A percentile compares a stretch with the other conserved stretches of the same genome.
phyloP scores from a whole-genome alignment of 2,329 filamentous ascomycete species.

The Cercospora zeae-maydis region DNA sequence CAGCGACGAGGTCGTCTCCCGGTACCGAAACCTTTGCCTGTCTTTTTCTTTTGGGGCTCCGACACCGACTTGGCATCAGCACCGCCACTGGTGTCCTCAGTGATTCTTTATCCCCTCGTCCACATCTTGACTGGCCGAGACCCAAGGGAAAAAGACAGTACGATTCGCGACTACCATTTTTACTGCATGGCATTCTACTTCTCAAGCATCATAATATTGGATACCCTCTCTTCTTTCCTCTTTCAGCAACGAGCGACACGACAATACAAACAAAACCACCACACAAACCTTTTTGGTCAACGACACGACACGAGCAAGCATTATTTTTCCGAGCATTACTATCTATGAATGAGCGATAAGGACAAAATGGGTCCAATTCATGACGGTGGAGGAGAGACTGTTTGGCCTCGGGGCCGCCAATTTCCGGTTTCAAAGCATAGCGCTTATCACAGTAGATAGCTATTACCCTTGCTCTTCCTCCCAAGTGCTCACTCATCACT shows the following conservation, averaged over 20 bases:
- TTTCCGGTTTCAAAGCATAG: background rate
- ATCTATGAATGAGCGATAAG: background rate
- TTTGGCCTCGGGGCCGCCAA: background rate
- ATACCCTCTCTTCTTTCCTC: background rate
- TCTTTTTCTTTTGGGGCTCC: no score
- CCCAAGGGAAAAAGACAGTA: no score
- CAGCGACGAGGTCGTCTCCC: background rate
- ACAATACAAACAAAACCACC: background rate
- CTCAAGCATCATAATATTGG: background rate
- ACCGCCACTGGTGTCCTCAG: no score
- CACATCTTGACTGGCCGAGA: no score
- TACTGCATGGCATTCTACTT: background rate
- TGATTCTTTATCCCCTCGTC: no score
- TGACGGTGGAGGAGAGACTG: background rate
- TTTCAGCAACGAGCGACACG: background rate
- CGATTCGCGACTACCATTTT: no score
- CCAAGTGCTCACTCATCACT: background rate
- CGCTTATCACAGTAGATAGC: background rate
- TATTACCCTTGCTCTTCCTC: background rate
- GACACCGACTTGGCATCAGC: no score
- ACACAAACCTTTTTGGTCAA: background rate
- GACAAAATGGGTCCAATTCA: background rate
- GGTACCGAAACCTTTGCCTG: background rate
- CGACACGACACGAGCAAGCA: background rate
- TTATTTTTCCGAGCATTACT: background rate